Conservation (phyloP, 2,329 filamentous ascomycete genomes). For the Elsinoe perseae region DNA sequence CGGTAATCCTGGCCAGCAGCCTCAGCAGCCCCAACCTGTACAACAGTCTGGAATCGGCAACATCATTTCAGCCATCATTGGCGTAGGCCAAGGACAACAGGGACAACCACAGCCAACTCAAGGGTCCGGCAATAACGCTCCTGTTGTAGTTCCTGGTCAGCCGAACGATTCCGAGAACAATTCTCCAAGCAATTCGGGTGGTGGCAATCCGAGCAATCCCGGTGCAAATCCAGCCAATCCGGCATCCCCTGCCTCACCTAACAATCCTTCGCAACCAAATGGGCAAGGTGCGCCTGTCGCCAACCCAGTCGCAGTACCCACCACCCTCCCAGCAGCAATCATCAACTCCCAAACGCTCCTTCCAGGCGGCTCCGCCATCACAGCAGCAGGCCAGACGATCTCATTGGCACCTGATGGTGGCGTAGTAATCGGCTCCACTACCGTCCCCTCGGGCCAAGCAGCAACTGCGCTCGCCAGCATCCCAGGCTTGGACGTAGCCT, state of each 20-base stretch:
- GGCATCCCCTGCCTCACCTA: not conserved
- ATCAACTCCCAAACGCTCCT: slow-evolving; percentile 2
- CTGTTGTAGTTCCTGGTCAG: not conserved
- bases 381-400: not conserved
- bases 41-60: not conserved
- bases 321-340: not conserved
- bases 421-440: not conserved
- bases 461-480: not conserved
- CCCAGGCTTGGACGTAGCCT: not conserved
- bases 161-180: not conserved
- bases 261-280: not conserved
- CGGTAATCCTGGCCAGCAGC: not conserved
- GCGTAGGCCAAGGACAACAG: not conserved
- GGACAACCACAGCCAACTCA: not conserved
- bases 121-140: not conserved
- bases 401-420: not conserved
- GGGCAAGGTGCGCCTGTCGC: not conserved
- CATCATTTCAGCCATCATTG: slow-evolving; percentile 10
- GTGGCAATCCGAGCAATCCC: not conserved
- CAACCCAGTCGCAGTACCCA: not conserved
- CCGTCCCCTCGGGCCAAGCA: not conserved
- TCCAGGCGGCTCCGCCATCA: not conserved
- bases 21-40: not conserved
- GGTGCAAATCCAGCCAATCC: not conserved
- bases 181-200: no score